Evolutionary conservation across 352 stramenopile genomes (phyloP).

Genomic region (Phytopythium helicoides): DNA sequence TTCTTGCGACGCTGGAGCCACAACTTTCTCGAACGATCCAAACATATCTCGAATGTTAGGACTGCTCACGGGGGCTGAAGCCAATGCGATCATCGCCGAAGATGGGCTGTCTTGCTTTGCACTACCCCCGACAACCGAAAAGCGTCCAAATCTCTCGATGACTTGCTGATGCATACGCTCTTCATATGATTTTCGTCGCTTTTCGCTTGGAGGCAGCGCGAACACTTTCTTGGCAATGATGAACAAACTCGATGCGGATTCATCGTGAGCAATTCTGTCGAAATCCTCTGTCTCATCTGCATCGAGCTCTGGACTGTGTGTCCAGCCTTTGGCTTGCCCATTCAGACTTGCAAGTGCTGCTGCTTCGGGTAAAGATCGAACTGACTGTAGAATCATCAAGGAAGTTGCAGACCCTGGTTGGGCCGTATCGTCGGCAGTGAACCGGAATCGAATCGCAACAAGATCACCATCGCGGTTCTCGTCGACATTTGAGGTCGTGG

Average conservation of each 20-base stretch:
- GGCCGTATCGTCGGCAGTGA: not conserved
- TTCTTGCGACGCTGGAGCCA: not conserved
- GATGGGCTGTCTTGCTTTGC: not conserved
- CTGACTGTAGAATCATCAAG: slow-evolving; percentile 26
- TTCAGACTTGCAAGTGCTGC: too few species aligned
- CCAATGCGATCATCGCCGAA: not conserved
- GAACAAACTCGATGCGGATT: slow-evolving; percentile 16
- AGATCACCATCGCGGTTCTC: slow-evolving; percentile 18
- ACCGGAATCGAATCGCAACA: slow-evolving; percentile 24
- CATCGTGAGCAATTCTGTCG: not conserved
- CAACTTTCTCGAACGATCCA: slow-evolving; percentile 40
- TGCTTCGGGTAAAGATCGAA: slow-evolving; percentile 6
- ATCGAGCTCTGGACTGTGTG: not conserved
- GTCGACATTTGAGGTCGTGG: not conserved
- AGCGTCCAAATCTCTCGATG: slow-evolving; percentile 13
- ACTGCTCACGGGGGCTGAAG: not conserved
- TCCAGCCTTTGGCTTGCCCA: too few species aligned
- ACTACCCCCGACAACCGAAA: not conserved
- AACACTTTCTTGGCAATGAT: slow-evolving; percentile 34
- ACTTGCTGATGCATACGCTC: slow-evolving; percentile 34
- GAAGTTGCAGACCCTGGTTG: slow-evolving; percentile 5
- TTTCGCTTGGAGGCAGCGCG: slow-evolving; percentile 30
- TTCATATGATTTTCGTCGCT: slow-evolving; percentile 19
- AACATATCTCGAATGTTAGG: slow-evolving; percentile 16
- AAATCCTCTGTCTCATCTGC: slow-evolving; percentile 1